Percentiles rank a stretch among this genome's conserved stretches.
Evolutionary conservation across 441 rosid genomes (phyloP).

Genomic region (Erodium trifolium): DNA sequence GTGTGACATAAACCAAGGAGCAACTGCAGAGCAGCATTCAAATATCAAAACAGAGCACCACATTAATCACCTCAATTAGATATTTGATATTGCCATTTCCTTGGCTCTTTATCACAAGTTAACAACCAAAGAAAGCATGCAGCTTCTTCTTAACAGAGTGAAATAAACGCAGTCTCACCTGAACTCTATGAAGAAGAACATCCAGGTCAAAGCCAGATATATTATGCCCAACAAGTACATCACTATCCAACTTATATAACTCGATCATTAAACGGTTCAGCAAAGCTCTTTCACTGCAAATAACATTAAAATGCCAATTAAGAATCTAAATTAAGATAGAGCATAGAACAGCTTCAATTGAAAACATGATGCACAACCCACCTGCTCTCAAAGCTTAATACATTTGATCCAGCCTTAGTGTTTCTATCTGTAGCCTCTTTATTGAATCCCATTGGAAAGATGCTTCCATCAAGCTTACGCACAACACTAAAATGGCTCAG

Average conservation of each 20-base stretch:
- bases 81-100: not conserved
- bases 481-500: slow-evolving; percentile 81
- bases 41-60: slow-evolving; percentile 11
- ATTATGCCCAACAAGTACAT: slow-evolving; percentile 94
- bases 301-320: slow-evolving; percentile 11
- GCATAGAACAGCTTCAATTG: slow-evolving; percentile 4
- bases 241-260: slow-evolving; percentile 78
- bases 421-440: slow-evolving; percentile 82
- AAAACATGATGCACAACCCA: slow-evolving; percentile 17
- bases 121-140: slow-evolving; percentile 3
- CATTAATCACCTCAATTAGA: slow-evolving; percentile 1
- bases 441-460: slow-evolving; percentile 84
- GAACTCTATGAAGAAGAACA: slow-evolving; percentile 85
- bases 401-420: slow-evolving; percentile 62
- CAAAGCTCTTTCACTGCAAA: slow-evolving; percentile 88
- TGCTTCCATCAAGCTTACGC: slow-evolving; percentile 85
- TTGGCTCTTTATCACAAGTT: slow-evolving; percentile 1
- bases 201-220: slow-evolving; percentile 96
- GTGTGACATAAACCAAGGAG: not conserved
- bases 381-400: slow-evolving; percentile 79
- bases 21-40: not conserved
- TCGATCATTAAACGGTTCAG: slow-evolving; percentile 78
- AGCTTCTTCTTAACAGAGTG: slow-evolving; percentile 12
- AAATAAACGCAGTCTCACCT: slow-evolving; percentile 38
- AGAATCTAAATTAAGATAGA: not conserved